phyloP scores from a whole-genome alignment of 2,329 filamentous ascomycete species.

The Gnomoniopsis smithogilvyi region DNA sequence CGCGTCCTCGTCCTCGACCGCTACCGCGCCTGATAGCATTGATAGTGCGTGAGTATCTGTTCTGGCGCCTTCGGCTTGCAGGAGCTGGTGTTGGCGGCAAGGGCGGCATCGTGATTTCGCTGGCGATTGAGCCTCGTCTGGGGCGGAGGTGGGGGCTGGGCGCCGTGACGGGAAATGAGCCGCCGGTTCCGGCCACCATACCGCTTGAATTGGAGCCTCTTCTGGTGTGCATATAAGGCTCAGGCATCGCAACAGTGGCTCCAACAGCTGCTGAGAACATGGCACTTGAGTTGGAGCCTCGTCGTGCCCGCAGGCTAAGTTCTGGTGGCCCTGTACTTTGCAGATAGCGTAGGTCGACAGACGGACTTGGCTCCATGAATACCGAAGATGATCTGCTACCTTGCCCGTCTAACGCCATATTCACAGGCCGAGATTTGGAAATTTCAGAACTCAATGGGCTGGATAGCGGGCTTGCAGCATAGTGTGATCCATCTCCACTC shows the following conservation, averaged over 20 bases:
- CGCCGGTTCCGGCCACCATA: background rate
- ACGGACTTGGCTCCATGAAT: slow-evolving; percentile 42
- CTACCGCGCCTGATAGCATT: background rate
- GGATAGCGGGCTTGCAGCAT: slow-evolving; percentile 12
- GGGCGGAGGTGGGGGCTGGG: slow-evolving; percentile 2
- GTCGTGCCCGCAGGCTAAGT: slow-evolving; percentile 5
- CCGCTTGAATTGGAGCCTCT: background rate
- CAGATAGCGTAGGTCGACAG: slow-evolving; percentile 19
- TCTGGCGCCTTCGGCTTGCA: background rate
- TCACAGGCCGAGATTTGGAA: background rate
- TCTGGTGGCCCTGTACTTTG: background rate
- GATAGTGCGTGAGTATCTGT: background rate
- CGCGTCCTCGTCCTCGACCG: background rate
- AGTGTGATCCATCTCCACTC: background rate
- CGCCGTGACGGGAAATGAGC: background rate
- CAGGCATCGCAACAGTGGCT: background rate
- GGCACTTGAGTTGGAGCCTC: slow-evolving; percentile 1
- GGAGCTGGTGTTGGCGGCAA: background rate
- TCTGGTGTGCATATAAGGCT: slow-evolving; percentile 1
- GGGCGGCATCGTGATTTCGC: background rate
- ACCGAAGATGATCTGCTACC: slow-evolving; percentile 35
- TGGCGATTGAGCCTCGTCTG: slow-evolving; percentile 1
- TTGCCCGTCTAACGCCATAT: slow-evolving; percentile 18
- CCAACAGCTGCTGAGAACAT: background rate
- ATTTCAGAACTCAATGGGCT: slow-evolving; percentile 1